Base-by-base conservation (phyloP, 2,329 filamentous ascomycete species). In the Talaromyces amestolkiae region DNA sequence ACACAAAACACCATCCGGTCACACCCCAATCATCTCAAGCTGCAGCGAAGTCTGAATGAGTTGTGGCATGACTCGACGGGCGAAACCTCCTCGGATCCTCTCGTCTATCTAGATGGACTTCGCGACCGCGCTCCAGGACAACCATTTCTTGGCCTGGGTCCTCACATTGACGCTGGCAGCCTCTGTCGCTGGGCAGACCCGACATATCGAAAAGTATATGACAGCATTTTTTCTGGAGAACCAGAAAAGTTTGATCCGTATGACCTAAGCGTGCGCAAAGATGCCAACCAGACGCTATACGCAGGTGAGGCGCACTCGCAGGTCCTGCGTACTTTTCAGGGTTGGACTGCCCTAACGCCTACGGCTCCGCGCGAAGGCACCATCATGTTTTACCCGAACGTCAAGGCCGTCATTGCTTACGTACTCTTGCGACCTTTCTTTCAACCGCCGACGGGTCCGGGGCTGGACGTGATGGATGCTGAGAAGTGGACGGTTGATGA, bases 81-180 rank as follows among this genome's bases (percentile, higher is more conserved):
- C n/a, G 43, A 19, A 8, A 45, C 43, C 10, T 22, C 43, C 43
- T 22, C 43, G 8, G n/a, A 45, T 19, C n/a, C 43, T 19, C 43
- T 45, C 8, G n/a, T 45, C 43, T 45, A 45, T 9, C n/a, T 22
- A 3, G 43, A 45, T 45, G 43, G n/a, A 13, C 8, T 22, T 45
- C 43, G 43, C 8, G n/a, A 19, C 43, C 43, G 43, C n/a, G n/a
- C 43, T 19, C 43, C 43, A 19, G n/a, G n/a, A 22, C 73, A 77
- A 39, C 67, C 69, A 1, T 81, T 81, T 67, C 72, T 75, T 5
- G 78, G 79, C 3, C 71, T 81, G 1, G 79, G 79, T 1, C 79
- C 79, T 27, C 79, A 81, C 61, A 80, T 81, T 51, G 79, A 81
- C 66, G 79, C 79, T 1, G 79, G 79, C 15, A 79, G 76, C 66